These are phyloP conservation scores for Zymoseptoria ardabiliae DNA, from an alignment of 2,329 filamentous ascomycete species.

Conservation along the genomic window DNA sequence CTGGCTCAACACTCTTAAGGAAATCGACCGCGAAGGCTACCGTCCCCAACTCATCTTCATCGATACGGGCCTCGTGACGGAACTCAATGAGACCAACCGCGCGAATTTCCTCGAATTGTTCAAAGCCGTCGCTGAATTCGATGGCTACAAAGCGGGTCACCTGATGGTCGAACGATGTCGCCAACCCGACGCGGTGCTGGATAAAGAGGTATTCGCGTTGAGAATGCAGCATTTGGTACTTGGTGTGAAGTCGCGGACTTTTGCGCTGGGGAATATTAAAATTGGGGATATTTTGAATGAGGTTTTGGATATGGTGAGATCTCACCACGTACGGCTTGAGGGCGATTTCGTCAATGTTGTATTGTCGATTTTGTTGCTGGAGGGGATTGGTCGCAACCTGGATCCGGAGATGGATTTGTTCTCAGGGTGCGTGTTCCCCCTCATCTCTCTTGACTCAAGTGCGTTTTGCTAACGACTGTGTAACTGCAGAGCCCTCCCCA, in stretches of 20 bases:
- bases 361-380: conserved; percentile 83
- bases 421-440: conserved; percentile 47
- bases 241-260: conserved; percentile 79
- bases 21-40: conserved; percentile 81
- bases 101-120: conserved; percentile 92
- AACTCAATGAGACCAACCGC: conserved; percentile 80
- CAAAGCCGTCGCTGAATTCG: conserved; percentile 90
- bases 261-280: conserved; percentile 88
- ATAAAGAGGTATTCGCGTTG: conserved; percentile 83
- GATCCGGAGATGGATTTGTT: conserved; percentile 85
- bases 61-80: conserved; percentile 89
- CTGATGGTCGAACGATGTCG: conserved; percentile 95
- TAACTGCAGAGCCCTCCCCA: conserved; percentile 76
- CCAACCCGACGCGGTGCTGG: conserved; percentile 82
- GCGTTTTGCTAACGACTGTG: conserved; percentile 12
- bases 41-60: conserved; percentile 94
- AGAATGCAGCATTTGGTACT: conserved; percentile 96
- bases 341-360: conserved; percentile 99
- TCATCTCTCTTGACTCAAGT: neutral
- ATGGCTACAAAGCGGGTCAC: conserved; percentile 89
- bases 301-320: conserved; percentile 83
- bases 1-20: conserved; percentile 67
- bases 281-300: conserved; percentile 92
- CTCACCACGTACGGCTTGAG: conserved; percentile 87
- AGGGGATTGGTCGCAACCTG: conserved; percentile 83